Percentiles rank a stretch among this genome's conserved stretches.
These are phyloP conservation scores for Crithidia thermophila DNA, from an alignment of 208 protist species.

Conservation along the genomic window DNA sequence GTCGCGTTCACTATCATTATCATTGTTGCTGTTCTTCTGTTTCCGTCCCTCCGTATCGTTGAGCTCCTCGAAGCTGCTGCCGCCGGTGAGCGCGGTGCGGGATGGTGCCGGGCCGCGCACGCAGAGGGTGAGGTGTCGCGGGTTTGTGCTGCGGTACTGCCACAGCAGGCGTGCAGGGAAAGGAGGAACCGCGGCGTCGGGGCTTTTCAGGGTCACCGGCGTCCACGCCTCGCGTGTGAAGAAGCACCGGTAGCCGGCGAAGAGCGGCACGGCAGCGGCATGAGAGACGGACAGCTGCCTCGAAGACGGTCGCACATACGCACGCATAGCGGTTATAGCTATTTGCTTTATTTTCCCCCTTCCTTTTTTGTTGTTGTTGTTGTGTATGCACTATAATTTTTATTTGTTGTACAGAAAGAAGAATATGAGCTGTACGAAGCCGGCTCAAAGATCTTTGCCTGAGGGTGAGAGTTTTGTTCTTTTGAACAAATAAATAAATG, in stretches of 20 bases:
- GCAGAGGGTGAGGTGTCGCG: conserved; percentile 63
- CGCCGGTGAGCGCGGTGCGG: neutral
- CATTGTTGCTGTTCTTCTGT: neutral
- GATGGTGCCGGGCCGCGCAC: conserved; percentile 26
- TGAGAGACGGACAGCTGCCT: neutral
- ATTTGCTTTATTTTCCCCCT: too few relatives aligned
- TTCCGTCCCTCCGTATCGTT: neutral
- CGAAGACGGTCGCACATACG: neutral
- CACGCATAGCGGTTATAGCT: too few relatives aligned
- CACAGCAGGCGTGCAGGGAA: conserved; percentile 69
- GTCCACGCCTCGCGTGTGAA: conserved; percentile 67
- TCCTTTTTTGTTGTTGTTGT: too few relatives aligned
- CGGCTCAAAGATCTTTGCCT: too few relatives aligned
- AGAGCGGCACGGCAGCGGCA: neutral
- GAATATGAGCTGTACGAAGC: too few relatives aligned
- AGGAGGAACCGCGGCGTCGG: conserved; percentile 1
- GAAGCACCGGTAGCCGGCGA: conserved; percentile 27
- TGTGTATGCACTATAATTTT: too few relatives aligned
- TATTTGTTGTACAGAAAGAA: too few relatives aligned
- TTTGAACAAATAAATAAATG: too few relatives aligned
- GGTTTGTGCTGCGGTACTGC: conserved; percentile 59
- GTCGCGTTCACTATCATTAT: too few relatives aligned
- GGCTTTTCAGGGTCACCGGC: conserved; percentile 48
- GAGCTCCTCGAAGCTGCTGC: conserved; percentile 11
- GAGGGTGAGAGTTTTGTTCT: too few relatives aligned